phyloP scores from a whole-genome alignment of 2,329 filamentous ascomycete genomes.

The Fusarium bactridioides region DNA sequence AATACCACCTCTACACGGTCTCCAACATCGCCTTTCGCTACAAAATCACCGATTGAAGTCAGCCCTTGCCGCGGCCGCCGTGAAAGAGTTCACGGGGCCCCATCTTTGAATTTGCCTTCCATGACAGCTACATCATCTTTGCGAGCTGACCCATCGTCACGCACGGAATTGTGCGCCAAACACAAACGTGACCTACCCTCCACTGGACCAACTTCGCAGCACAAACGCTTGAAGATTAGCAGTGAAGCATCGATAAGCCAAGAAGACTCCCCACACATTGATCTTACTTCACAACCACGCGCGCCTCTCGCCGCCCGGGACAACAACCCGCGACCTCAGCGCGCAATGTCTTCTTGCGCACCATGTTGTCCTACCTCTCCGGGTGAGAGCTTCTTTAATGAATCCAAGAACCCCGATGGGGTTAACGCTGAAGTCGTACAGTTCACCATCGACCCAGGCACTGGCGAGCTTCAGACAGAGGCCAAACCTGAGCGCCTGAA shows the following conservation, averaged over 20 bases:
- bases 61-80: background rate
- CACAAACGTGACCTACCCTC: constrained; percentile 2
- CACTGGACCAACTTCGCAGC: background rate
- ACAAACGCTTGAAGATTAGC: constrained; percentile 31
- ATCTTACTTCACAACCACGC: constrained; percentile 11
- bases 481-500: background rate
- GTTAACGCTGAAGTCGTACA: constrained; percentile 19
- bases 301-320: constrained; percentile 36
- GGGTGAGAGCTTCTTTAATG: background rate
- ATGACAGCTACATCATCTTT: constrained; percentile 14
- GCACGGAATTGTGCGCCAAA: background rate
- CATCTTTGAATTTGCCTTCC: background rate
- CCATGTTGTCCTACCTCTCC: background rate
- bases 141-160: background rate
- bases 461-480: background rate
- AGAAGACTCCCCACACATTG: background rate
- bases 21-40: constrained; percentile 15
- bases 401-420: background rate
- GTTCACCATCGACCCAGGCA: background rate
- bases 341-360: background rate
- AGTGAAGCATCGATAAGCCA: background rate
- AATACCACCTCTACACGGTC: constrained; percentile 29
- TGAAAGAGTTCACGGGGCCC: background rate
- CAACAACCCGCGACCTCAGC: constrained; percentile 36
- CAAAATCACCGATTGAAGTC: background rate